Conservation (phyloP, 768 basidiomycete species). For the Phlebiopsis flavidoalba region DNA sequence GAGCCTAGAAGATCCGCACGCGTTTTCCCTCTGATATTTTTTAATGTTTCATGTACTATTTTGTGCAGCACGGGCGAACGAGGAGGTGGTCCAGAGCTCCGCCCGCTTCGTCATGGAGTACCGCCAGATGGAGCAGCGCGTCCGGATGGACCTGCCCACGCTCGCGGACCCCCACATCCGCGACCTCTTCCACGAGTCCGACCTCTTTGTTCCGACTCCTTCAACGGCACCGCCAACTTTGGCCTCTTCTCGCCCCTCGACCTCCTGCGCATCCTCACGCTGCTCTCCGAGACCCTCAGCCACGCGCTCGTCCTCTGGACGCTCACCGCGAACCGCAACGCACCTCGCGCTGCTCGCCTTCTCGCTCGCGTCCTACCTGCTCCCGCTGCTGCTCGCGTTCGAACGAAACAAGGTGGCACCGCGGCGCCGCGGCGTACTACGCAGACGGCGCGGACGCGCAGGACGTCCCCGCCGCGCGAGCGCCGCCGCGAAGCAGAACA, state of each 20-base stretch:
- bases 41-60: not conserved
- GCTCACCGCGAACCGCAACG: conserved; percentile 47
- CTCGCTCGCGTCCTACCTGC: conserved; percentile 53
- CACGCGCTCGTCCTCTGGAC: conserved; percentile 66
- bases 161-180: conserved; percentile 67
- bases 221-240: conserved; percentile 67
- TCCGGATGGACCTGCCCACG: conserved; percentile 75
- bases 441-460: conserved; percentile 38
- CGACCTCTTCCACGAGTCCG: conserved; percentile 81
- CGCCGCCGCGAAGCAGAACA: conserved; percentile 67
- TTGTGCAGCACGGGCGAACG: conserved; percentile 58
- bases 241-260: conserved; percentile 79
- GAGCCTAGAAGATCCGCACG: conserved; percentile 23
- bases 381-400: conserved; percentile 51
- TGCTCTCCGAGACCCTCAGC: conserved; percentile 66
- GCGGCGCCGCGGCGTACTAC: conserved; percentile 26
- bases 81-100: conserved; percentile 66
- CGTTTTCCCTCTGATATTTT: not conserved
- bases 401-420: too few relatives aligned
- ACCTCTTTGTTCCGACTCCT: conserved; percentile 80
- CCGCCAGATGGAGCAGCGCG: conserved; percentile 71
- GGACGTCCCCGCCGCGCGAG: conserved; percentile 54
- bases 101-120: conserved; percentile 74
- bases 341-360: conserved; percentile 55
- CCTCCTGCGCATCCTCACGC: conserved; percentile 66